Percentiles rank a stretch among this genome's conserved stretches.
phyloP scores from a whole-genome alignment of 1,284 basidiomycete species.

The Tilletia horrida region DNA sequence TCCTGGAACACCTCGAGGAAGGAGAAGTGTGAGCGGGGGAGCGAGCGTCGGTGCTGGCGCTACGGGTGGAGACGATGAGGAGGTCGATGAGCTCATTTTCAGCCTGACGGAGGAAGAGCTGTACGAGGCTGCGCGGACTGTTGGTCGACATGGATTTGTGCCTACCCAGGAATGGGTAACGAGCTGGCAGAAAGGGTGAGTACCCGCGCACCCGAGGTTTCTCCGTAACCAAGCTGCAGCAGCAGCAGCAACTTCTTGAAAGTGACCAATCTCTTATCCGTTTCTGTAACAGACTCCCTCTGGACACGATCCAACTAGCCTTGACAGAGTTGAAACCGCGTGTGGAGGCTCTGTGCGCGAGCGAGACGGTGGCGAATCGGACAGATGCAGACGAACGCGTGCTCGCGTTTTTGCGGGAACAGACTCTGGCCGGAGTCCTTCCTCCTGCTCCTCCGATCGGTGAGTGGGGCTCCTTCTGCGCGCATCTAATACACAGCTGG shows the following conservation, averaged over 20 bases:
- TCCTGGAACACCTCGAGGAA: background rate
- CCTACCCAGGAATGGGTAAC: slow-evolving; percentile 46
- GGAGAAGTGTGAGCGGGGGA: slow-evolving; percentile 5
- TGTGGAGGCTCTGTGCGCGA: slow-evolving; percentile 39
- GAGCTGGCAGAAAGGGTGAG: slow-evolving; percentile 36
- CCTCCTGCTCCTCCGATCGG: slow-evolving; percentile 22
- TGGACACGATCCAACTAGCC: slow-evolving; percentile 30
- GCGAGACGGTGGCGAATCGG: slow-evolving; percentile 21
- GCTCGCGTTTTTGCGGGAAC: slow-evolving; percentile 42
- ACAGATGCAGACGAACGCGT: slow-evolving; percentile 41
- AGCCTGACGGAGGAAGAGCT: slow-evolving; percentile 29
- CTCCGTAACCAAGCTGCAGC: no score
- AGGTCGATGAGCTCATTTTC: slow-evolving; percentile 22
- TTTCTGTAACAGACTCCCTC: slow-evolving; percentile 25
- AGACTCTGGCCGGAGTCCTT: slow-evolving; percentile 30
- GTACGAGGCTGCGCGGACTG: slow-evolving; percentile 26
- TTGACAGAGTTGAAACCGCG: slow-evolving; percentile 36
- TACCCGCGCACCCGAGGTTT: no score
- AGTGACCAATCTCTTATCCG: no score
- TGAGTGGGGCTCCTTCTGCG: slow-evolving; percentile 1
- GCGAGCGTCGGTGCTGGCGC: background rate
- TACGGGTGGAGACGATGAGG: slow-evolving; percentile 6
- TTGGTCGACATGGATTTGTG: slow-evolving; percentile 45
- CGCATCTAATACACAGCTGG: no score
- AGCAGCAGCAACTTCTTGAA: no score